phyloP scores from a whole-genome alignment of 306 rosid species.

The Hippophae gyantsensis region DNA sequence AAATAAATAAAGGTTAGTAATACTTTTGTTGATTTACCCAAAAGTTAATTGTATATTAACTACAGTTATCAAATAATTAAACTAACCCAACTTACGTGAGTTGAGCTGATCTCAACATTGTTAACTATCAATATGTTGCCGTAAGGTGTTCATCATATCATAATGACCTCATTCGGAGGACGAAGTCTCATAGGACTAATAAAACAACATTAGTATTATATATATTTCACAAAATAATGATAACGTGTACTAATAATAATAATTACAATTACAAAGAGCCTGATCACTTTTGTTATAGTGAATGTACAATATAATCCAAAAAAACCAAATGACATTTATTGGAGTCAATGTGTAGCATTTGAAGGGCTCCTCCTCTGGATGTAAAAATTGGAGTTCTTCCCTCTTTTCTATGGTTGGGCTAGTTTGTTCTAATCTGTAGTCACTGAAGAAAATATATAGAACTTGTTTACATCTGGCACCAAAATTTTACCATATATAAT shows the following conservation, averaged over 20 bases:
- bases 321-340: constrained; percentile 10
- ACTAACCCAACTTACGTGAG: too few species aligned
- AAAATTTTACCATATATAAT: constrained; percentile 35
- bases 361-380: constrained; percentile 20
- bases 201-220: constrained; percentile 17
- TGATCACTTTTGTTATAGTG: constrained; percentile 28
- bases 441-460: constrained; percentile 24
- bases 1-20: too few species aligned
- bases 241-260: constrained; percentile 24
- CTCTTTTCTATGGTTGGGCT: constrained; percentile 15
- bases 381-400: constrained; percentile 17
- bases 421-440: constrained; percentile 6
- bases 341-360: constrained; percentile 21
- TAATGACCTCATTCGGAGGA: too few species aligned
- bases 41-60: too few species aligned
- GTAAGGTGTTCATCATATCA: too few species aligned
- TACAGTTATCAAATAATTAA: too few species aligned
- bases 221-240: constrained; percentile 23
- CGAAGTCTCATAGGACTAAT: not conserved
- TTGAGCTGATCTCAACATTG: too few species aligned
- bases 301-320: constrained; percentile 46
- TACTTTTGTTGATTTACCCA: too few species aligned
- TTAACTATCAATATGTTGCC: too few species aligned
- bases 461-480: constrained; percentile 29
- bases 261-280: constrained; percentile 44